Evolutionary conservation across 805 yeast species (phyloP), one percentile per base, ranked within the genome.

Genomic region (Wickerhamiella spandovensis): DNA sequence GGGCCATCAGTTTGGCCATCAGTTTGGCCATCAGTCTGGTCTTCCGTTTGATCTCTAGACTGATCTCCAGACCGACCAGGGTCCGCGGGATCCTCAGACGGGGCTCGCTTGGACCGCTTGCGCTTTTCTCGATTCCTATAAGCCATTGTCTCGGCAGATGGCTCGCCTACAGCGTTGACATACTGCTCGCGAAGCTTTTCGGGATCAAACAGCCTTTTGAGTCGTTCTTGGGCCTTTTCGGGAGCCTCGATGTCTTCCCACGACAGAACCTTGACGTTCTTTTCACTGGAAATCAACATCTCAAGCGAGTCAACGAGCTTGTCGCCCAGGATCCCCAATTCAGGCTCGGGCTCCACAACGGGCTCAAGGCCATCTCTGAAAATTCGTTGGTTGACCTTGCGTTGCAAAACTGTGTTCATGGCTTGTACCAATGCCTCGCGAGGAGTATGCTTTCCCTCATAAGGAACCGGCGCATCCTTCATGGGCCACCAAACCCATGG

Each of bases 321-420:
- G 23, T 22, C 47, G 13, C 43, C 23, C 18, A 47, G 32, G 8
- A 18, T 41, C 15, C 51, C 56, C 4, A 52, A 37, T 17, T 24
- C n/a, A n/a, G 61, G 61, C 39, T 48, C 53, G 1, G 53, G 54
- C 22, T 55, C 59, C 10, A 51, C 35, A 1, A 49, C 45, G 35
- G 60, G 55, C 51, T 57, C 56, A 18, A 55, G 46, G 17, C 46
- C 43, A 2, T 53, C 55, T 13, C 18, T 12, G 42, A 53, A 56
- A 42, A 63, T 55, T 12, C 58, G 50, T 5, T 47, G 20, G 52
- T 63, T 43, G 4, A 63, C 56, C 1, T 20, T 38, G 7, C 53
- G 38, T 35, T 60, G 61, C 38, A 59, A 55, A 1, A 44, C 51
- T 6, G 56, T 56, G 37, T 60, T 53, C 17, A 59, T 42, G 8